Percentiles rank a stretch among this genome's conserved stretches.
Conservation (phyloP, 805 yeast genomes). For the Lachancea fermentati region DNA sequence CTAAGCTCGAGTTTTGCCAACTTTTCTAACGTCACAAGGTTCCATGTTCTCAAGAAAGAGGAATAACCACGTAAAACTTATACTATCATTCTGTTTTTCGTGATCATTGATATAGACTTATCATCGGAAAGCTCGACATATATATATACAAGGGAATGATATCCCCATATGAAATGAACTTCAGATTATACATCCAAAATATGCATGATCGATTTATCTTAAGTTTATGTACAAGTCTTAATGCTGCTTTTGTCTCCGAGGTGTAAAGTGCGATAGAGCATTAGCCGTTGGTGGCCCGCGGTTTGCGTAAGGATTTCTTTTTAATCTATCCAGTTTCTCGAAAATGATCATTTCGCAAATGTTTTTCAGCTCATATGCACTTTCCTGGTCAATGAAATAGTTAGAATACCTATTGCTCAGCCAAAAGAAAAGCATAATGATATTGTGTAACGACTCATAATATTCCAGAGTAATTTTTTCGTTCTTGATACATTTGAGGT, state of each 20-base stretch:
- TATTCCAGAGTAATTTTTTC: slow-evolving; percentile 25
- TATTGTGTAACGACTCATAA: slow-evolving; percentile 61
- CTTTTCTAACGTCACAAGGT: too few relatives aligned
- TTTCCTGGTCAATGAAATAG: slow-evolving; percentile 66
- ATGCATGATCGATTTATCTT: too few relatives aligned
- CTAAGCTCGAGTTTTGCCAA: too few relatives aligned
- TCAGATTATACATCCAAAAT: too few relatives aligned
- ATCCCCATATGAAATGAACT: too few relatives aligned
- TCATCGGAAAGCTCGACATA: too few relatives aligned
- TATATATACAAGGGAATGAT: too few relatives aligned
- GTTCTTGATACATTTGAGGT: slow-evolving; percentile 22
- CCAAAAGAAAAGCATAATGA: slow-evolving; percentile 74
- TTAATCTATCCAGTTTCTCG: slow-evolving; percentile 32
- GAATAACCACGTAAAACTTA: too few relatives aligned
- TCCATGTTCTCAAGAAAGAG: too few relatives aligned
- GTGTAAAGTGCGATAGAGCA: not conserved
- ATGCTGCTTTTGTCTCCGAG: not conserved
- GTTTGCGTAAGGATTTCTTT: slow-evolving; percentile 22
- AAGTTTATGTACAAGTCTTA: too few relatives aligned
- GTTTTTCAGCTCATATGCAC: slow-evolving; percentile 64
- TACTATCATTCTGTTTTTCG: too few relatives aligned
- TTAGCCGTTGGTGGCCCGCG: not conserved
- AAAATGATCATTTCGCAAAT: slow-evolving; percentile 54
- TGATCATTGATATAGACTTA: too few relatives aligned
- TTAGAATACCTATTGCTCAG: slow-evolving; percentile 81